Conservation (phyloP, 2,329 filamentous ascomycete genomes). For the Curvularia spicifera region DNA sequence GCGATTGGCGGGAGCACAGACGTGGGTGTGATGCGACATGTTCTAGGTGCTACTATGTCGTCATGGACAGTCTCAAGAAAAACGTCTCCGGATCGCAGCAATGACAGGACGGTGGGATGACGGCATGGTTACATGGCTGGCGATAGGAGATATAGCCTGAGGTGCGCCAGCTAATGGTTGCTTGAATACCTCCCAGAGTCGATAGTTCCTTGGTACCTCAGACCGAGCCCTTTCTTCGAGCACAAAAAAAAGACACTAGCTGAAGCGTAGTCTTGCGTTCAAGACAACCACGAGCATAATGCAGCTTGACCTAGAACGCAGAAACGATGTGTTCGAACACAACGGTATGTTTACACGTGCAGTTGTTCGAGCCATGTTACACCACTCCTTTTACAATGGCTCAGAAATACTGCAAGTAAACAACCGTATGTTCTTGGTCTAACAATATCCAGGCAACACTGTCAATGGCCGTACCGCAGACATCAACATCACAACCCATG, state of each 20-base stretch:
- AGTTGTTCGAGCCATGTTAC: not conserved
- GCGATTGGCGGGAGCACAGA: conserved; percentile 3
- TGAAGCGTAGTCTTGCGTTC: not conserved
- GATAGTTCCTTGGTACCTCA: not conserved
- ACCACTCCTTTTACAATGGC: not conserved
- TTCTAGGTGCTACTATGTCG: conserved; percentile 7
- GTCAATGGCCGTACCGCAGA: conserved; percentile 57
- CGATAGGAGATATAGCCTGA: conserved; percentile 1
- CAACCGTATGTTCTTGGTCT: not conserved
- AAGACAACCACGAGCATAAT: conserved; percentile 8
- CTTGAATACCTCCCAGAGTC: not conserved
- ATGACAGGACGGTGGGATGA: conserved; percentile 2
- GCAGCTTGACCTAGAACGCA: conserved; percentile 9
- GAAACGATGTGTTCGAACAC: conserved; percentile 32
- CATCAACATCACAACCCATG: conserved; percentile 64
- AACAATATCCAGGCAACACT: conserved; percentile 44
- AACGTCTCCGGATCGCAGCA: not conserved
- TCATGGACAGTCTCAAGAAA: not conserved
- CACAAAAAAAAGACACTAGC: not conserved
- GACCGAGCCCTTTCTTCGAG: not conserved
- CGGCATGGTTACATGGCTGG: not conserved
- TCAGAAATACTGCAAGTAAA: not conserved
- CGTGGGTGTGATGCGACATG: conserved; percentile 9
- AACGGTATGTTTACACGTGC: conserved; percentile 24
- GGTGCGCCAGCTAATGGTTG: not conserved